Base-by-base conservation (phyloP, 2,329 filamentous ascomycete genomes). In the Tympanopsis confertula region DNA sequence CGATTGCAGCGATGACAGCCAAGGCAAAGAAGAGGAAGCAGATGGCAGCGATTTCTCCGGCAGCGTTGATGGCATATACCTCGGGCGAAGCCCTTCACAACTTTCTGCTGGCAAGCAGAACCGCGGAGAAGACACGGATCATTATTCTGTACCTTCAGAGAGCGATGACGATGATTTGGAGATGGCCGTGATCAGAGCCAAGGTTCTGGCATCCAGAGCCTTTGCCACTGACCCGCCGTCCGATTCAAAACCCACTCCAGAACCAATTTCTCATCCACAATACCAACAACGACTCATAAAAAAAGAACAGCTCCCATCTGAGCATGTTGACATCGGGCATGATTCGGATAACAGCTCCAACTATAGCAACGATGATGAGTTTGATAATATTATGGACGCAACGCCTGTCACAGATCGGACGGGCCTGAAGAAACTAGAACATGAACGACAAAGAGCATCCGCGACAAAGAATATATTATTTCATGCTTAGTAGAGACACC, bases 311-410 rank as follows among this genome's bases (percentile, higher is more conserved):
- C 22, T n/a, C 22, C n/a, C n/a, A n/a, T n/a, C n/a, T n/a, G n/a
- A n/a, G n/a, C n/a, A 85, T 40, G 74, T 76, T 0, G 77, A 85
- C 38, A 71, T 72, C 3, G 75, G 82, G 50, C 78, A 82, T 2
- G 83, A 83, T 42, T 84, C 80, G 3, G 82, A 86, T 44, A 74
- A 82, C 39, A 71, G 63, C 22, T 55, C 62, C 15, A 55, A 50
- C 4, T 70, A 64, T 7, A 76, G 68, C 1, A 72, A 77, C n/a
- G 82, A 91, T 38, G 82, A 83, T 35, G 82, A 86, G 36, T 94
- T 96, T 52, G 89, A 96, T 52, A 82, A 82, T 46, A 93, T 98
- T 57, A 94, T 95, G 51, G 77, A 88, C 48, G 89, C 91, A 0
- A 89, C 86, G 3, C 86, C 86, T 0, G 76, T 93, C 14, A 94